Percentiles rank a stretch among this genome's conserved stretches.
Conservation (phyloP, 2,329 filamentous ascomycete species). For the Colletotrichum lupini region DNA sequence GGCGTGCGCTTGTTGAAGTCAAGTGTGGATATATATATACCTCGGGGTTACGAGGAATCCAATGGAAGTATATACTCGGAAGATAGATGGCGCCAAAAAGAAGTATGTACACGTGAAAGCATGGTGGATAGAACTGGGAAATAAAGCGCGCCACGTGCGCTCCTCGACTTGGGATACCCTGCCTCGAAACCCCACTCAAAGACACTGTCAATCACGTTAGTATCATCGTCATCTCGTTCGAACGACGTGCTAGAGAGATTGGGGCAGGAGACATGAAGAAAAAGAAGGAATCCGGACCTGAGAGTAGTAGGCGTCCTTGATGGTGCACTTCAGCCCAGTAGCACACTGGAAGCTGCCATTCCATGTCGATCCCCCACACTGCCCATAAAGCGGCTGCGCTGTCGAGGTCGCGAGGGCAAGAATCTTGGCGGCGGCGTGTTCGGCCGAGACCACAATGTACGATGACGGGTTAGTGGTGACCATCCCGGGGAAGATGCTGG, state of each 20-base stretch:
- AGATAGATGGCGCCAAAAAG: neutral
- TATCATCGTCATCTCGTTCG: neutral
- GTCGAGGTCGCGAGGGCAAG: slow-evolving; percentile 32
- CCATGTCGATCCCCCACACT: slow-evolving; percentile 40
- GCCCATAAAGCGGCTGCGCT: slow-evolving; percentile 30
- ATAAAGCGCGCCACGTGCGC: slow-evolving; percentile 1
- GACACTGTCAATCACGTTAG: slow-evolving; percentile 18
- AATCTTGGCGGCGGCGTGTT: slow-evolving; percentile 60
- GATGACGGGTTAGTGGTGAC: slow-evolving; percentile 76
- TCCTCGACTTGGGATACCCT: neutral
- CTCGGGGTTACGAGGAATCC: neutral
- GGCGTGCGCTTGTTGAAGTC: neutral
- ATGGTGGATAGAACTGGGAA: neutral
- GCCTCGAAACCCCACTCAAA: neutral
- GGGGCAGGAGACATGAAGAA: neutral
- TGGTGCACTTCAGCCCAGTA: slow-evolving; percentile 33
- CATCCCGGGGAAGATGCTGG: slow-evolving; percentile 76
- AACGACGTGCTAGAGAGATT: neutral
- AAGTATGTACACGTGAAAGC: slow-evolving; percentile 9
- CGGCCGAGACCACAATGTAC: slow-evolving; percentile 72
- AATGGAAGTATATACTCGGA: slow-evolving; percentile 11
- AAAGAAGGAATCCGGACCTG: slow-evolving; percentile 2
- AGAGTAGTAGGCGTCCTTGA: slow-evolving; percentile 37
- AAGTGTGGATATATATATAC: neutral
- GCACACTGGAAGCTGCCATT: slow-evolving; percentile 39